Evolutionary conservation across 495 filamentous ascomycete genomes (phyloP), one percentile per base, ranked within the genome.

Genomic region (Trichoderma parareesei): DNA sequence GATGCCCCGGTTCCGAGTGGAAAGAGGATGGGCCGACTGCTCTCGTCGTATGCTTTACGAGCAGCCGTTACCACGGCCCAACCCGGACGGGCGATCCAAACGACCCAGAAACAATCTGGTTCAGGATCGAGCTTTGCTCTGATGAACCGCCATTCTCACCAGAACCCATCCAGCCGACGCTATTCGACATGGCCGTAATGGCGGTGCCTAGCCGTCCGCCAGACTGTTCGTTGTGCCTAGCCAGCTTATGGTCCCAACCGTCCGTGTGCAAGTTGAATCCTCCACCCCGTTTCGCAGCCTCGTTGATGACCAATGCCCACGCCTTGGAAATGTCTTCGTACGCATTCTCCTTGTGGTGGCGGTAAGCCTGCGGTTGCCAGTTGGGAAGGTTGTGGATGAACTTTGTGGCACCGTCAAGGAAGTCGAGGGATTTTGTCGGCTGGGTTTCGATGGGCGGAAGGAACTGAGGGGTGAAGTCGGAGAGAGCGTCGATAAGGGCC

Each of bases 291-390:
- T 97, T 97, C 27, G 91, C 86, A 10, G 93, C 92, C 73, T 98
- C 94, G 42, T 86, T 87, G 64, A 98, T 91, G 49, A 96, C 93
- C 71, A 96, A 71, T 38, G 92, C 86, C 94, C 94, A 98, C 10
- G 94, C 95, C 69, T 87, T 89, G 57, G 90, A 87, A 53, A 98
- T 91, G 73, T 97, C 95, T 69, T 98, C 93, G 72, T 98, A 98
- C 14, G 93, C 92, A 67, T 90, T 90, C 67, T 94, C 86, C 74
- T 97, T 96, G 79, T 94, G 90, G 67, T 94, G 82, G 65, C 92
- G 93, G 74, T 98, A 88, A 67, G 89, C 84, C 48, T 87, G 89
- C 63, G 85, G 89, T 67, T 89, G 88, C 90, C 90, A 98, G 61
- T 91, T 84, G 5, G 94, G 94, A 46, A 98, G 79, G 16, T 85